phyloP scores from a whole-genome alignment of 1,139 yeast genomes.

The Yamadazyma friedrichii region DNA sequence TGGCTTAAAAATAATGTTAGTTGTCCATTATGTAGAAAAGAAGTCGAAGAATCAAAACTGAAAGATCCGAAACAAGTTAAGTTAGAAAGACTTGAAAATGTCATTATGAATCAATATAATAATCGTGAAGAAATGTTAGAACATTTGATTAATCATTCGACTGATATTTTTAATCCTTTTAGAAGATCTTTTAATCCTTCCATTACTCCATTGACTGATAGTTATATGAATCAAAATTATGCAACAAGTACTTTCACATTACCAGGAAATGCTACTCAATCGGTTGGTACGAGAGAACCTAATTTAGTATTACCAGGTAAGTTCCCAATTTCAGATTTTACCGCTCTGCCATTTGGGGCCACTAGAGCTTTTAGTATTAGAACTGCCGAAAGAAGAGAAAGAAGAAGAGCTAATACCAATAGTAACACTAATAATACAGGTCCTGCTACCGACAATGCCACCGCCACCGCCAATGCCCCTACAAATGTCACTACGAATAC shows the following conservation, averaged over 20 bases:
- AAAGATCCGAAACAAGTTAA: constrained; percentile 21
- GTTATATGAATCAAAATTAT: constrained; percentile 39
- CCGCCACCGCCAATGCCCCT: background rate
- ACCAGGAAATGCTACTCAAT: constrained; percentile 7
- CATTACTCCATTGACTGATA: constrained; percentile 44
- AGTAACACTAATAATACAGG: background rate
- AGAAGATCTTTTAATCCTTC: constrained; percentile 37
- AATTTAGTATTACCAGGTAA: constrained; percentile 30
- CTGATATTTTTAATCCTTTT: constrained; percentile 40
- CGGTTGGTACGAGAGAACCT: constrained; percentile 22
- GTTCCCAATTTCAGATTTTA: constrained; percentile 28
- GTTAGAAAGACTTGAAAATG: constrained; percentile 15
- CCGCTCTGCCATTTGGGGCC: constrained; percentile 7
- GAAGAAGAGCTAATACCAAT: constrained; percentile 2
- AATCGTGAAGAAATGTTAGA: constrained; percentile 20
- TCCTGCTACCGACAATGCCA: background rate
- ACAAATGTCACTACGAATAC: background rate
- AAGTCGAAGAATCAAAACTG: constrained; percentile 32
- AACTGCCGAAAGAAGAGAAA: background rate
- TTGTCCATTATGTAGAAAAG: constrained; percentile 48
- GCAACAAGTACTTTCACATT: constrained; percentile 18
- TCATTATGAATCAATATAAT: constrained; percentile 12
- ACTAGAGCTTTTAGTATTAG: constrained; percentile 6
- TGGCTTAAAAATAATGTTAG: constrained; percentile 43
- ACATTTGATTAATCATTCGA: constrained; percentile 30